phyloP scores from a whole-genome alignment of 2,329 filamentous ascomycete genomes.

The Penicillium sp. region DNA sequence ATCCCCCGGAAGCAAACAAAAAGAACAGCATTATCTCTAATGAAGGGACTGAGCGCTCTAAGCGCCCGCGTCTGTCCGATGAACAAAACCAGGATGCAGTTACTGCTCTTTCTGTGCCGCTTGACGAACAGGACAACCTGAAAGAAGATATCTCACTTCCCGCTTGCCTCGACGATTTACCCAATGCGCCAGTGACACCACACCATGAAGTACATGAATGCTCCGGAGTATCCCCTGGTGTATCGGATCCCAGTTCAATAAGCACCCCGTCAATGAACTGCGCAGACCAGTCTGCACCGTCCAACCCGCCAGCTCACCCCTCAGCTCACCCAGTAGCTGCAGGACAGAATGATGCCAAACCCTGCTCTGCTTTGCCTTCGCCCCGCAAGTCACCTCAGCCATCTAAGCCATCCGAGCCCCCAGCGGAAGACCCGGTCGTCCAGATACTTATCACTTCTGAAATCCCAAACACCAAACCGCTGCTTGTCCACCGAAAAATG shows the following conservation, averaged over 20 bases:
- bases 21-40: conserved; percentile 1
- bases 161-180: background rate
- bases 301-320: background rate
- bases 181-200: background rate
- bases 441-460: conserved; percentile 67
- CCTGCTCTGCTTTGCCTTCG: no score
- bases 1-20: background rate
- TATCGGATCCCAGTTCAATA: background rate
- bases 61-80: conserved; percentile 27
- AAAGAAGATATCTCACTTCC: background rate
- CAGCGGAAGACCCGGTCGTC: conserved; percentile 51
- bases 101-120: background rate
- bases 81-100: conserved; percentile 8
- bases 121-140: background rate
- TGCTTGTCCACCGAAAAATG: conserved; percentile 66
- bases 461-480: conserved; percentile 59
- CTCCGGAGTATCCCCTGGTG: background rate
- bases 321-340: background rate
- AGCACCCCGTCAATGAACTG: background rate
- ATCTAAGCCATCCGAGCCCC: background rate
- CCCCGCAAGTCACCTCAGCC: background rate
- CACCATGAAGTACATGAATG: background rate
- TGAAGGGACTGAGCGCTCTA: conserved; percentile 14
- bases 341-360: background rate
- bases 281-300: background rate